Percentiles rank a stretch among this genome's conserved stretches.
Conservation (phyloP, 768 basidiomycete genomes). For the Tylopilus plumbeoviolaceoides region DNA sequence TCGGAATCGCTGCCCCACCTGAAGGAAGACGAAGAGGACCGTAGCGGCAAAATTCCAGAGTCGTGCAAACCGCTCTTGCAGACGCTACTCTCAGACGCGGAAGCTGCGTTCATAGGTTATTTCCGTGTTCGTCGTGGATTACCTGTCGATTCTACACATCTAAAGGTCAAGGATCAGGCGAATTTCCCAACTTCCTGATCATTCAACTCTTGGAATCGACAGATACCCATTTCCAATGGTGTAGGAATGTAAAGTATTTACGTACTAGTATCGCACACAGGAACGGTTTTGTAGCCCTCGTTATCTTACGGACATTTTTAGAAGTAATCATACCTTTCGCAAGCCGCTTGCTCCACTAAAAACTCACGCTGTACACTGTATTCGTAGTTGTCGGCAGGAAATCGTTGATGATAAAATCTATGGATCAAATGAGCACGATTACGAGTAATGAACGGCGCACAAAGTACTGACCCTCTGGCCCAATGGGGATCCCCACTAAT, state of each 20-base stretch:
- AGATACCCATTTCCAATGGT: background rate
- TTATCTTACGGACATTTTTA: background rate
- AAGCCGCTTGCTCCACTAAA: constrained; percentile 10
- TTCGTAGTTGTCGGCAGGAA: constrained; percentile 12
- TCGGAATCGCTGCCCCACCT: background rate
- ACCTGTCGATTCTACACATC: background rate
- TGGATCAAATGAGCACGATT: background rate
- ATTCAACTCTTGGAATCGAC: background rate
- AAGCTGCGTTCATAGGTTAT: constrained; percentile 15
- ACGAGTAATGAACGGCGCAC: background rate
- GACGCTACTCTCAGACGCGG: constrained; percentile 16
- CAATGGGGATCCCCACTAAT: background rate
- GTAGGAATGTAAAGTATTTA: background rate
- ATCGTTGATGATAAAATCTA: constrained; percentile 1
- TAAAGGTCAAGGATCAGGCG: background rate
- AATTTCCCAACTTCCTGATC: background rate
- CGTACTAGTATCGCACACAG: background rate
- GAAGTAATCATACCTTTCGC: background rate
- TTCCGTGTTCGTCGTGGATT: background rate
- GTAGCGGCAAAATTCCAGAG: background rate
- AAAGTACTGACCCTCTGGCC: constrained; percentile 12
- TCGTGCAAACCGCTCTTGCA: constrained; percentile 2
- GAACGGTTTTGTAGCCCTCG: background rate
- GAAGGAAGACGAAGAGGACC: background rate
- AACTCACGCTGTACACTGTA: constrained; percentile 24